Percentiles rank a stretch among this genome's conserved stretches.
These are phyloP conservation scores for Fusarium sp. DNA, from an alignment of 2,329 filamentous ascomycete species.

Conservation along the genomic window DNA sequence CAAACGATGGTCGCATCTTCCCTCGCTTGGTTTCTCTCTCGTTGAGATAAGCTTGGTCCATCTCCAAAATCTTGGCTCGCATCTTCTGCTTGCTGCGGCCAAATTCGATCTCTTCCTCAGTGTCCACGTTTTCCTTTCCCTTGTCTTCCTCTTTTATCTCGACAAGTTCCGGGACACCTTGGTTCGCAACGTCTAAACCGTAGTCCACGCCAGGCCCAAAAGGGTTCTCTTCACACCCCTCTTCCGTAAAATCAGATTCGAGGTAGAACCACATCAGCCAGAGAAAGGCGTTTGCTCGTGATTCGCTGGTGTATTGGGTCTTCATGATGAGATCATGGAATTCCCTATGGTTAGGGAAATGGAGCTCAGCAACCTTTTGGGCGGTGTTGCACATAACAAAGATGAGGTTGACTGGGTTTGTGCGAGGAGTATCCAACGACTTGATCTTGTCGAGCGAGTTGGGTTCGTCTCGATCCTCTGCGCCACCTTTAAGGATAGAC, in stretches of 20 bases:
- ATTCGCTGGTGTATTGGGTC: slow-evolving; percentile 81
- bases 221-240: slow-evolving; percentile 89
- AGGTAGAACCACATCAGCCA: slow-evolving; percentile 99
- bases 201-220: slow-evolving; percentile 81
- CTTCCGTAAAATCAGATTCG: slow-evolving; percentile 91
- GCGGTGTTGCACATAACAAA: slow-evolving; percentile 93
- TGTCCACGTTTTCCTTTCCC: slow-evolving; percentile 78
- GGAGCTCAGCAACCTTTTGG: slow-evolving; percentile 89
- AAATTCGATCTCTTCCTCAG: slow-evolving; percentile 74
- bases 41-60: slow-evolving; percentile 76
- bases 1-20: slow-evolving; percentile 52
- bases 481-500: slow-evolving; percentile 95
- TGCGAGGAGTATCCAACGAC: slow-evolving; percentile 71
- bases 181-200: slow-evolving; percentile 71
- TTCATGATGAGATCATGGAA: slow-evolving; percentile 98
- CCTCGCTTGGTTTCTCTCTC: slow-evolving; percentile 70
- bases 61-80: slow-evolving; percentile 78
- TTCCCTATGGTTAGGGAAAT: slow-evolving; percentile 86
- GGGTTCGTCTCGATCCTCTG: slow-evolving; percentile 88
- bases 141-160: slow-evolving; percentile 74
- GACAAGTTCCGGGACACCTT: slow-evolving; percentile 75
- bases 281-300: slow-evolving; percentile 86
- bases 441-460: slow-evolving; percentile 86
- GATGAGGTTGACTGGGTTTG: slow-evolving; percentile 96
- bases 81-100: slow-evolving; percentile 79